A percentile compares a stretch with the other conserved stretches of the same genome.
These are phyloP conservation scores for Phytophthora meadii DNA, from an alignment of 352 stramenopile species.

Conservation along the genomic window DNA sequence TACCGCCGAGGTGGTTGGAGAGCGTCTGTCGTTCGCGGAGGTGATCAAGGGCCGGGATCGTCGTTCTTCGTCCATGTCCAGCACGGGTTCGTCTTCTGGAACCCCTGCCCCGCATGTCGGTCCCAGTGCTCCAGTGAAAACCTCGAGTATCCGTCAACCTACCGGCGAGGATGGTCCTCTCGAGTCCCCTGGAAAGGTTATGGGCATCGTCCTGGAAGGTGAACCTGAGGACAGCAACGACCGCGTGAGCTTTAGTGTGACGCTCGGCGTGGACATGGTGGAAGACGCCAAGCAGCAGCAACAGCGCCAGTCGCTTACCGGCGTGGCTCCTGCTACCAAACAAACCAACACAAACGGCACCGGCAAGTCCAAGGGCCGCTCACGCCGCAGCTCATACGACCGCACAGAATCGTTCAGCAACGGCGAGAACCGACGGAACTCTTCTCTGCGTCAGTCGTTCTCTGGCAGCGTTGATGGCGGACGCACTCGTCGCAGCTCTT, in stretches of 20 bases:
- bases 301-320: slow-evolving; percentile 59
- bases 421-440: slow-evolving; percentile 43
- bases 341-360: slow-evolving; percentile 30
- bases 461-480: slow-evolving; percentile 34
- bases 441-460: slow-evolving; percentile 45
- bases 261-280: slow-evolving; percentile 66
- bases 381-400: slow-evolving; percentile 63
- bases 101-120: slow-evolving; percentile 20
- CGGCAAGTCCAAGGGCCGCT: slow-evolving; percentile 47
- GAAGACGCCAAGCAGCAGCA: slow-evolving; percentile 76
- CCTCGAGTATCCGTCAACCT: slow-evolving; percentile 63
- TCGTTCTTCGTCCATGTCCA: slow-evolving; percentile 58
- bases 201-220: slow-evolving; percentile 74
- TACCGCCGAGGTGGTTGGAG: slow-evolving; percentile 40
- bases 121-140: slow-evolving; percentile 25
- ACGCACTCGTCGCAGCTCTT: slow-evolving; percentile 53
- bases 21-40: slow-evolving; percentile 57
- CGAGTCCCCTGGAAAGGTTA: slow-evolving; percentile 75
- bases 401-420: slow-evolving; percentile 47
- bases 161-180: slow-evolving; percentile 82
- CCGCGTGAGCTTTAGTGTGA: slow-evolving; percentile 88
- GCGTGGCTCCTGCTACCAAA: slow-evolving; percentile 35
- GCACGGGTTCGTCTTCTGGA: slow-evolving; percentile 36
- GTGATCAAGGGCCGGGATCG: slow-evolving; percentile 56
- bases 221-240: slow-evolving; percentile 62